Evolutionary conservation across 108 stramenopile species (phyloP), one percentile per base, ranked within the genome.

Genomic region (Fragilaria radians): DNA sequence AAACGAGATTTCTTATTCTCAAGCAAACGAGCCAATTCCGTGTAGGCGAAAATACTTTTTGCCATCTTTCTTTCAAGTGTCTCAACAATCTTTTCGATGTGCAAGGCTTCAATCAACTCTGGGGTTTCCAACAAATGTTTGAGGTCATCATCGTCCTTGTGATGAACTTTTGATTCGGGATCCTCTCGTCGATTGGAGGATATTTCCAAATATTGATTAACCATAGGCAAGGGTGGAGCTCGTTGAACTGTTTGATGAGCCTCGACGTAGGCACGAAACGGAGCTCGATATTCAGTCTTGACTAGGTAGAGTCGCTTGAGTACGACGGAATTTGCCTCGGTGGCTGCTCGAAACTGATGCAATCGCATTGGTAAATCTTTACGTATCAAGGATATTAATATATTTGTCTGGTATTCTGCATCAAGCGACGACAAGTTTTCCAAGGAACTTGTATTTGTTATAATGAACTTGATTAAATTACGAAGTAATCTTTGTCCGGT

Each of bases 271-370:
- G 86, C 80, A 50, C 92, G 88, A 46, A 93, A 73, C 3, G 92
- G 92, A 29, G 86, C 88, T 9, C 92, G 86, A 55, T 93, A 93
- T 54, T 93, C 92, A 50, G 82, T 83, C 63, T 93, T 93, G 54
- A 93, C 88, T 48, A 93, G 63, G 53, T 93, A 90, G 51, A 93
- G 50, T 5, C 92, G 86, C 57, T 93, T 89, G 17, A 82, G 73
- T 1, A 93, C 84, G 5, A 86, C 85, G 5, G 78, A 69, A 26
- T 90, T 83, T 21, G 84, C 68, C 55, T 90, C 83, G 56, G 78
- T 77, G 9, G 88, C 88, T 26, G 78, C 69, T 28, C 79, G 74
- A 60, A 93, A 88, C 69, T 89, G 86, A 36, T 79, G 72, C 21
- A 93, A 50, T 1, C 76, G 70, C n/a, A 76, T 42, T 4, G 92